Percentiles rank a stretch among this genome's conserved stretches.
Evolutionary conservation across 352 stramenopile species (phyloP).

Genomic region (Phytophthora crassamura): DNA sequence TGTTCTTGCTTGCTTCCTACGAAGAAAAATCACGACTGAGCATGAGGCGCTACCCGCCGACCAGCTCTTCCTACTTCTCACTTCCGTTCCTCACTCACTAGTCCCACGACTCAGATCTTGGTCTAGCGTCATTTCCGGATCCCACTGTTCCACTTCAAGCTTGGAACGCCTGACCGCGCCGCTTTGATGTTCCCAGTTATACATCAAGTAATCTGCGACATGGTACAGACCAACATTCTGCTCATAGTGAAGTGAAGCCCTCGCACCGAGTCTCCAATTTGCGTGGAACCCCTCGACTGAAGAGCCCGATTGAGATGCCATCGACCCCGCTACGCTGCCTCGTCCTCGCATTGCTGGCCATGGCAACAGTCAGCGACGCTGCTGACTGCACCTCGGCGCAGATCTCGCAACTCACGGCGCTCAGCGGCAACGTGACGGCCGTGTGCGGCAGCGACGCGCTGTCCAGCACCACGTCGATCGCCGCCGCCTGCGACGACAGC

Average conservation of each 20-base stretch:
- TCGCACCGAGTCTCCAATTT: constrained; percentile 17
- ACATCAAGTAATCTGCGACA: constrained; percentile 24
- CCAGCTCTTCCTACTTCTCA: no score
- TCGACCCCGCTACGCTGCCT: no score
- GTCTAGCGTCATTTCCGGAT: no score
- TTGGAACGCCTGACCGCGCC: no score
- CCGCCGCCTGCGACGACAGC: constrained; percentile 21
- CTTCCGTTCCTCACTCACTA: no score
- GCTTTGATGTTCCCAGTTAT: no score
- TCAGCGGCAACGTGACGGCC: constrained; percentile 35
- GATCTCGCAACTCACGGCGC: constrained; percentile 26
- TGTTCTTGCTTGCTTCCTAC: no score
- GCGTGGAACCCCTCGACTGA: constrained; percentile 2
- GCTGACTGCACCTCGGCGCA: constrained; percentile 36
- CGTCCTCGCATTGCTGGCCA: background rate
- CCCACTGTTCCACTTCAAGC: no score
- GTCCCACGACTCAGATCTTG: no score
- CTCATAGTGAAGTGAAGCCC: background rate
- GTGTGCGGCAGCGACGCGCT: constrained; percentile 37
- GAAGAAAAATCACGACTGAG: no score
- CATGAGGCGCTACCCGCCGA: no score
- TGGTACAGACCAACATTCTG: constrained; percentile 1
- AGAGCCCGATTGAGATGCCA: background rate
- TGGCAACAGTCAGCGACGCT: background rate
- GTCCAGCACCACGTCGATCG: constrained; percentile 8